Evolutionary conservation across 257 asterid species (phyloP).

Genomic region (Plectranthus barbatus): DNA sequence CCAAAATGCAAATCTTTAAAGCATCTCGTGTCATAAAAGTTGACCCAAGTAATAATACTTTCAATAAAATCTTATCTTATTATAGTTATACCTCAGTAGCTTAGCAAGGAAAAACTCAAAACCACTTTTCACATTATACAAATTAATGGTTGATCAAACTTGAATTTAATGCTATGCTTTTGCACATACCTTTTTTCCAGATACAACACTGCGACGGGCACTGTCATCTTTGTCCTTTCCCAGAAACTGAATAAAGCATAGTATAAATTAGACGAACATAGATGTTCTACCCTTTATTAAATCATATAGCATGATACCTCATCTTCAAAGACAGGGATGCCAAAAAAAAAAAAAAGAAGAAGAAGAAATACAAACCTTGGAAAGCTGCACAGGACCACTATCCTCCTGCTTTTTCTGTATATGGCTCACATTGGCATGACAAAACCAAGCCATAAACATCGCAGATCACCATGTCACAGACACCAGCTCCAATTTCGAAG

Average conservation of each 20-base stretch:
- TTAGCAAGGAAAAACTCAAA: too few species aligned
- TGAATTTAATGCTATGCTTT: too few species aligned
- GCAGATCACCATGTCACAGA: slow-evolving; percentile 58
- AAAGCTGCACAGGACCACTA: slow-evolving; percentile 95
- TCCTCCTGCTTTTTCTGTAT: slow-evolving; percentile 80
- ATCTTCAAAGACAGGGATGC: background rate
- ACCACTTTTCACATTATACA: too few species aligned
- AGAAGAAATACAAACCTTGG: slow-evolving; percentile 48
- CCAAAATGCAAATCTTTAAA: too few species aligned
- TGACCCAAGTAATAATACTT: too few species aligned
- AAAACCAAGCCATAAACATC: slow-evolving; percentile 54
- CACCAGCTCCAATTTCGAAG: slow-evolving; percentile 98
- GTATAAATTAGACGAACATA: slow-evolving; percentile 12
- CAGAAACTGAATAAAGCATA: slow-evolving; percentile 49
- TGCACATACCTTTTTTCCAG: slow-evolving; percentile 96
- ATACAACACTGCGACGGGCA: slow-evolving; percentile 94
- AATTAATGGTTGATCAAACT: too few species aligned
- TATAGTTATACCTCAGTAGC: too few species aligned
- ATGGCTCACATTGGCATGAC: slow-evolving; percentile 72
- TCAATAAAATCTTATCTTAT: too few species aligned
- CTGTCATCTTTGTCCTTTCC: slow-evolving; percentile 75
- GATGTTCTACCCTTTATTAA: background rate
- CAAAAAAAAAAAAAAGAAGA: too few species aligned
- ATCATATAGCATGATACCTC: background rate
- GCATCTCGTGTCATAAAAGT: too few species aligned